A percentile compares a stretch with the other conserved stretches of the same genome.
phyloP scores from a whole-genome alignment of 2,329 filamentous ascomycete species.

The Epichloe glyceriae region DNA sequence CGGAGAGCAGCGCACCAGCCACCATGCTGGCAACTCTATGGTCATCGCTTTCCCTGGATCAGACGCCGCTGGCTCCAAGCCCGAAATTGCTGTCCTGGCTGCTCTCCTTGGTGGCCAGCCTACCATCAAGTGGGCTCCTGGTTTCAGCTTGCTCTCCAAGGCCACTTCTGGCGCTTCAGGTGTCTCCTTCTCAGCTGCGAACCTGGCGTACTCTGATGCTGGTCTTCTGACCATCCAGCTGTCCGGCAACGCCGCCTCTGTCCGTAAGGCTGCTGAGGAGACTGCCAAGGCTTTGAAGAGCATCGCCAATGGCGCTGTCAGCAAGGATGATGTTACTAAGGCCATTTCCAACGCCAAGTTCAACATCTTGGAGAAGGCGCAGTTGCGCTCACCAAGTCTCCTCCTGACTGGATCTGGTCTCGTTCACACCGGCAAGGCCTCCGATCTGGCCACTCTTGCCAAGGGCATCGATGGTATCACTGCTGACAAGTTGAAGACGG shows the following conservation, averaged over 20 bases:
- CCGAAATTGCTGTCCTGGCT: conserved; percentile 76
- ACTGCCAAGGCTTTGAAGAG: conserved; percentile 73
- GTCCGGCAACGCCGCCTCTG: conserved; percentile 57
- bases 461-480: conserved; percentile 72
- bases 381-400: conserved; percentile 65
- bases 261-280: conserved; percentile 62
- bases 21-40: conserved; percentile 64
- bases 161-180: conserved; percentile 53
- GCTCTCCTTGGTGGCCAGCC: conserved; percentile 83
- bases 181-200: conserved; percentile 59
- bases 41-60: conserved; percentile 90
- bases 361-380: conserved; percentile 68
- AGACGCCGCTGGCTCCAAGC: conserved; percentile 70
- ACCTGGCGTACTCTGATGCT: conserved; percentile 83
- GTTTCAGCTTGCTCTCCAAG: conserved; percentile 84
- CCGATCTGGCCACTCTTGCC: conserved; percentile 69
- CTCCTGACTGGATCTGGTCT: conserved; percentile 76
- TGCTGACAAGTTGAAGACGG: conserved; percentile 71
- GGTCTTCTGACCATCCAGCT: conserved; percentile 80
- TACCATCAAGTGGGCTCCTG: conserved; percentile 87
- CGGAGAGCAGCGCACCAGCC: conserved; percentile 82
- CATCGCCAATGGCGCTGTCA: conserved; percentile 61
- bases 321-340: conserved; percentile 80
- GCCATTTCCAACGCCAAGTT: conserved; percentile 91
- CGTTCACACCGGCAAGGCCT: conserved; percentile 67